Evolutionary conservation across 2,329 filamentous ascomycete species (phyloP).

Genomic region (Teratosphaeria pseudoeucalypti): DNA sequence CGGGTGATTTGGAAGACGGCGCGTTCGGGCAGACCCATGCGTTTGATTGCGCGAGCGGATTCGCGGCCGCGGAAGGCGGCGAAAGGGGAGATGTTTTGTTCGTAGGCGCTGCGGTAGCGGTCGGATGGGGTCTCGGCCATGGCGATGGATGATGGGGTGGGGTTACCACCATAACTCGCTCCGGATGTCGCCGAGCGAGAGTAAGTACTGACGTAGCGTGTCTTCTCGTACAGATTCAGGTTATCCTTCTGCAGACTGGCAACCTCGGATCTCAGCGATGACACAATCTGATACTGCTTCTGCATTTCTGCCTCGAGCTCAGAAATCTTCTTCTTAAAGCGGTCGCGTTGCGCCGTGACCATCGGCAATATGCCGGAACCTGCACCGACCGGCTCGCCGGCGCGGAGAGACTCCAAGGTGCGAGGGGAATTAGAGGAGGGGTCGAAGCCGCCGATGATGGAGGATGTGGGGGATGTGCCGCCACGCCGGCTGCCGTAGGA

Average conservation of each 20-base stretch:
- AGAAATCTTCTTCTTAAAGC: constrained; percentile 91
- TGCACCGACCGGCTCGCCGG: constrained; percentile 54
- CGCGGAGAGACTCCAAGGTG: constrained; percentile 48
- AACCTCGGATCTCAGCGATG: constrained; percentile 80
- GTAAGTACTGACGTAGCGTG: constrained; percentile 89
- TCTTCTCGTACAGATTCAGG: constrained; percentile 92
- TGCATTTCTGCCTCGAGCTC: constrained; percentile 86
- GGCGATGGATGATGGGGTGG: constrained; percentile 62
- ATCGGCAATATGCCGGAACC: constrained; percentile 89
- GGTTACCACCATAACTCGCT: constrained; percentile 50
- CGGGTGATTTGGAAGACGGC: constrained; percentile 83
- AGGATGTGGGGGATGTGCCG: constrained; percentile 82
- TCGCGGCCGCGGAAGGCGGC: constrained; percentile 92
- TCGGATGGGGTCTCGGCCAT: constrained; percentile 51
- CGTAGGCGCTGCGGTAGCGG: constrained; percentile 84
- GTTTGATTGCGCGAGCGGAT: constrained; percentile 77
- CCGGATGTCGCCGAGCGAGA: constrained; percentile 57
- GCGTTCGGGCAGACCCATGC: constrained; percentile 85
- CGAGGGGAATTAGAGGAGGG: constrained; percentile 43
- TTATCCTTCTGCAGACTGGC: constrained; percentile 93
- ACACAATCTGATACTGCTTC: constrained; percentile 70
- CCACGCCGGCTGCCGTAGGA: constrained; percentile 50
- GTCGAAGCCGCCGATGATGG: constrained; percentile 96
- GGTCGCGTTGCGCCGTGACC: constrained; percentile 94
- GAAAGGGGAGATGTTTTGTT: constrained; percentile 90